Percentiles rank a stretch among this genome's conserved stretches.
Conservation (phyloP, 2,329 filamentous ascomycete genomes). For the Diaporthe batatas region DNA sequence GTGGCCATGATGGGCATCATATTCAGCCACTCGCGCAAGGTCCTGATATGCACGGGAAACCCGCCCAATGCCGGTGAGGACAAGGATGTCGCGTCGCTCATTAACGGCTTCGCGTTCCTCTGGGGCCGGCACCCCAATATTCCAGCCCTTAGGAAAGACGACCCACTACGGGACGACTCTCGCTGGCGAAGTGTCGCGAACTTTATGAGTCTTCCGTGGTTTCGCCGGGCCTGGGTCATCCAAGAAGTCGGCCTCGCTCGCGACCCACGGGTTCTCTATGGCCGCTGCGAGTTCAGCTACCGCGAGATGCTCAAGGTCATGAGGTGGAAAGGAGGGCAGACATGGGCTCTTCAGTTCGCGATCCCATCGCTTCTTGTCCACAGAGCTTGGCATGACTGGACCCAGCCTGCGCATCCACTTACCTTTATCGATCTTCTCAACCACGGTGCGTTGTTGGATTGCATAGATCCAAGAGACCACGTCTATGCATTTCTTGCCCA, state of each 20-base stretch:
- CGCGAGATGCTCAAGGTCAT: slow-evolving; percentile 13
- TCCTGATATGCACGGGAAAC: neutral
- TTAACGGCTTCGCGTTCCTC: slow-evolving; percentile 8
- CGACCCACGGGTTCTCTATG: slow-evolving; percentile 7
- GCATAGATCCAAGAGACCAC: slow-evolving; percentile 15
- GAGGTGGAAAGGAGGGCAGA: neutral
- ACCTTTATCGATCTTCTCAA: slow-evolving; percentile 13
- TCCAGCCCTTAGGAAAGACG: neutral
- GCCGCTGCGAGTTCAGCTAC: slow-evolving; percentile 10
- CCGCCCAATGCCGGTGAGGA: neutral
- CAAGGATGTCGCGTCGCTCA: slow-evolving; percentile 4
- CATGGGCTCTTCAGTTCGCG: neutral
- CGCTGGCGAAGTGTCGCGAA: neutral
- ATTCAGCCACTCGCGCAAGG: neutral
- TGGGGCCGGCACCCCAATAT: neutral
- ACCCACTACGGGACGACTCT: neutral
- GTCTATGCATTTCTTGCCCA: slow-evolving; percentile 28
- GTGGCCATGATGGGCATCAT: slow-evolving; percentile 38
- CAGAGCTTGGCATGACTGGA: slow-evolving; percentile 8
- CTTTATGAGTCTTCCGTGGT: slow-evolving; percentile 16
- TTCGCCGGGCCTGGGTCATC: slow-evolving; percentile 12
- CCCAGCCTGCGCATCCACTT: neutral
- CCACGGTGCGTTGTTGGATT: slow-evolving; percentile 5
- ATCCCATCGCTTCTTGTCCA: slow-evolving; percentile 4
- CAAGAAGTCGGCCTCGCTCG: slow-evolving; percentile 26